These are phyloP conservation scores for Tuber magnatum DNA, from an alignment of 495 filamentous ascomycete genomes.

Conservation along the genomic window DNA sequence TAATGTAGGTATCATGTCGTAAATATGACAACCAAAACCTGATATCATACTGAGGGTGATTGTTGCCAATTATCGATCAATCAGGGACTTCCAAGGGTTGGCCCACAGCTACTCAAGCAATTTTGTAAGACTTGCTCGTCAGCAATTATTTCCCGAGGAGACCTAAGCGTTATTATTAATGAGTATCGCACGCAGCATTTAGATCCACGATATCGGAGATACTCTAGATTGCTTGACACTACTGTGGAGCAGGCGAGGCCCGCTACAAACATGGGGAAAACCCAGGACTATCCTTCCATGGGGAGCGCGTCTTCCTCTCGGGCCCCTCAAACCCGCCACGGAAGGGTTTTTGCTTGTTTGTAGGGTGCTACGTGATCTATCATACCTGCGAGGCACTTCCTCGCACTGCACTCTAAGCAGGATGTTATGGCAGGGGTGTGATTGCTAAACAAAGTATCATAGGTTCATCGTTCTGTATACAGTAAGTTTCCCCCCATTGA, in stretches of 20 bases:
- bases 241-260: neutral
- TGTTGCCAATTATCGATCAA: neutral
- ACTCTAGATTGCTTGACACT: neutral
- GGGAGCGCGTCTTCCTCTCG: neutral
- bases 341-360: neutral
- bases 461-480: neutral
- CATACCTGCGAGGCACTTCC: neutral
- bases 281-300: neutral
- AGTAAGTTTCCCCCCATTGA: neutral
- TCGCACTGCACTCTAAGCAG: neutral
- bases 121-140: neutral
- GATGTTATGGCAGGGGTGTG: neutral
- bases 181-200: neutral
- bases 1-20: neutral
- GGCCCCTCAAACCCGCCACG: neutral
- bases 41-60: too few species aligned
- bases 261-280: neutral
- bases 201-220: neutral
- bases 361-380: neutral
- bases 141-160: neutral
- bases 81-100: neutral
- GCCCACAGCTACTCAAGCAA: neutral
- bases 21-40: neutral
- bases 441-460: neutral
- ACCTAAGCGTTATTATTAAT: neutral